Conservation (phyloP, 345 rosid genomes). For the Acer saccharum region DNA sequence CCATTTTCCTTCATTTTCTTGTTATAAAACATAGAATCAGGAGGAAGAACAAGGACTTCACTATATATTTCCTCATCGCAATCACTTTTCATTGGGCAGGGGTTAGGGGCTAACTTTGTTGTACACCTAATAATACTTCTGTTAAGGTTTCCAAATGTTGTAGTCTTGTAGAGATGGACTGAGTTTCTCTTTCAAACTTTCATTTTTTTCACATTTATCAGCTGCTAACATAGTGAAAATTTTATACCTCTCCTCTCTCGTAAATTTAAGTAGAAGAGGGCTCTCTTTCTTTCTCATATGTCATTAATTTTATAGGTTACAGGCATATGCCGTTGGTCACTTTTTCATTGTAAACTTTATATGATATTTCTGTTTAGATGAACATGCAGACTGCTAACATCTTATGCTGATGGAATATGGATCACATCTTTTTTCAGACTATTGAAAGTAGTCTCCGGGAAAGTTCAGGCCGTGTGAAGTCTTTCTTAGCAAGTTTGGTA, state of each 20-base stretch:
- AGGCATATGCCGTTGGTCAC: background rate
- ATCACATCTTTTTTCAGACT: slow-evolving; percentile 48
- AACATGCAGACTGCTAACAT: slow-evolving; percentile 13
- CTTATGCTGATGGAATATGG: slow-evolving; percentile 24
- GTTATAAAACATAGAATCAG: background rate
- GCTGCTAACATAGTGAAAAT: background rate
- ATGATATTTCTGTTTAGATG: background rate
- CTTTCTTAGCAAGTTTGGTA: slow-evolving; percentile 92
- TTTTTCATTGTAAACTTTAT: background rate
- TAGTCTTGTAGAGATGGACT: background rate
- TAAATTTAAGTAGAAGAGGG: background rate
- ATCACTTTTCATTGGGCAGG: background rate
- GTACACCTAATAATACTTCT: background rate
- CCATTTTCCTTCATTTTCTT: background rate
- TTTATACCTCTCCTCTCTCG: background rate
- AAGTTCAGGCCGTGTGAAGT: slow-evolving; percentile 72
- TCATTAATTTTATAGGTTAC: background rate
- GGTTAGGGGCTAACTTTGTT: background rate
- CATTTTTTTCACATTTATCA: background rate
- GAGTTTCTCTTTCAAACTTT: slow-evolving; percentile 11
- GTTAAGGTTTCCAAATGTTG: background rate
- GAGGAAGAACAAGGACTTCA: background rate
- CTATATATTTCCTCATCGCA: background rate
- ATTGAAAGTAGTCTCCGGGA: slow-evolving; percentile 82
- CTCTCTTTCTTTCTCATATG: background rate